Base-by-base conservation (phyloP, 2,329 filamentous ascomycete genomes). In the Metarhizium rileyi region DNA sequence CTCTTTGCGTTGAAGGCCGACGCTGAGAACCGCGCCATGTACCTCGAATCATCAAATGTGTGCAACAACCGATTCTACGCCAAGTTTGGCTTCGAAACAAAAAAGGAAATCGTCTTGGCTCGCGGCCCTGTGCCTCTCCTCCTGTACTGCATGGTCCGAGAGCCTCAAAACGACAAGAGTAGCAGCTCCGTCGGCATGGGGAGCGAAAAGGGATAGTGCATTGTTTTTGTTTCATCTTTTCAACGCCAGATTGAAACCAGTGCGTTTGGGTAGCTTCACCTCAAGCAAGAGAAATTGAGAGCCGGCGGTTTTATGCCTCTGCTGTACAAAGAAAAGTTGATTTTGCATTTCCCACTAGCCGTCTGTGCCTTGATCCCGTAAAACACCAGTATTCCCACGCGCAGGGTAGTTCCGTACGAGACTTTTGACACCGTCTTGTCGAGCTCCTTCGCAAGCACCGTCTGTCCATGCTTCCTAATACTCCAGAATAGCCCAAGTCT, bases 401-500 rank as follows among this genome's bases (percentile, higher is more conserved):
- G 28, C 44, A 27, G 26, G n/a, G 7, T n/a, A n/a, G n/a, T n/a
- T n/a, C 35, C 23, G n/a, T 7, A 45, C 44, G 55, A 33, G 54
- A 59, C 20, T 52, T 59, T 28, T 41, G 6, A 36, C 55, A 28
- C 16, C 33, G 18, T 14, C 18, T 16, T 43, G 35, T 18, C 14
- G 33, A 36, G 16, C 10, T 14, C 33, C 14, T 36, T 36, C 16
- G 33, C 16, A 36, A 10, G 5, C 10, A 28, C 18, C n/a, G 18
- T 6, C 36, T 16, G 4, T 22, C 22, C 38, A 42, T 16, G 38
- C 38, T 23, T 14, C 22, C 12, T 44, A 56, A 42, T 53, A 57
- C 52, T 94, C 87, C 53, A 96, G 72, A 55, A 95, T 73, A 41
- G 89, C 88, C 84, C 87, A 97, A 1, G 91, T 97, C 67, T 87